phyloP scores from a whole-genome alignment of 352 stramenopile species.

The Phytophthora litchii region DNA sequence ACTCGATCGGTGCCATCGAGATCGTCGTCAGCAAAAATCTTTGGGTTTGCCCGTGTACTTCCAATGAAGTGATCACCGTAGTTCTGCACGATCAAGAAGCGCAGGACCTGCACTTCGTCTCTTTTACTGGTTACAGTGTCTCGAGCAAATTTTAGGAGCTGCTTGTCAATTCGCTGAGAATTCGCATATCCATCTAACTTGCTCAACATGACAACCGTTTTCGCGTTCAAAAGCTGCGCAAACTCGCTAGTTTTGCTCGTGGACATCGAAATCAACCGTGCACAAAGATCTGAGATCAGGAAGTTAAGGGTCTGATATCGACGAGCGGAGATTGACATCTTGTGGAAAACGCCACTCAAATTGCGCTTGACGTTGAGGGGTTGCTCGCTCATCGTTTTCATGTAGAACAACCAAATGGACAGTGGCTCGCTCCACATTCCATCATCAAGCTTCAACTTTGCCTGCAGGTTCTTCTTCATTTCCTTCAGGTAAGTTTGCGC shows the following conservation, averaged over 20 bases:
- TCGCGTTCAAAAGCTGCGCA: conserved; percentile 44
- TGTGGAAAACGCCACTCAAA: conserved; percentile 47
- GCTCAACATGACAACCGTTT: conserved; percentile 54
- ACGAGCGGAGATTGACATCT: conserved; percentile 63
- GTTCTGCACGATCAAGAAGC: conserved; percentile 81
- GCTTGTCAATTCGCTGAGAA: conserved; percentile 55
- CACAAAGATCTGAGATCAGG: conserved; percentile 79
- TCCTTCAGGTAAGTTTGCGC: conserved; percentile 67
- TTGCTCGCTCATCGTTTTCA: conserved; percentile 55
- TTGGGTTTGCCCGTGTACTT: conserved; percentile 33
- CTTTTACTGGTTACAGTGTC: conserved; percentile 36
- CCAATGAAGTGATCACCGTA: conserved; percentile 75
- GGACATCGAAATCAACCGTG: conserved; percentile 57
- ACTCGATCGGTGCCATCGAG: conserved; percentile 54
- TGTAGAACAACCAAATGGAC: conserved; percentile 75
- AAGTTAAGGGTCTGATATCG: conserved; percentile 82
- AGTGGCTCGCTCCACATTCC: conserved; percentile 82
- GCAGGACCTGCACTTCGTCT: conserved; percentile 51
- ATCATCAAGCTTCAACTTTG: conserved; percentile 69
- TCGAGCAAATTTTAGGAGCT: conserved; percentile 55
- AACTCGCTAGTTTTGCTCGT: conserved; percentile 50
- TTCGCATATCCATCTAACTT: conserved; percentile 69
- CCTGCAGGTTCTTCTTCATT: conserved; percentile 77
- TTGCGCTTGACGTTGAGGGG: conserved; percentile 48
- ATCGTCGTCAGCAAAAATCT: conserved; percentile 54